Percentiles rank a stretch among this genome's conserved stretches.
Evolutionary conservation across 257 asterid species (phyloP).

Genomic region (Solanum medicagineum): DNA sequence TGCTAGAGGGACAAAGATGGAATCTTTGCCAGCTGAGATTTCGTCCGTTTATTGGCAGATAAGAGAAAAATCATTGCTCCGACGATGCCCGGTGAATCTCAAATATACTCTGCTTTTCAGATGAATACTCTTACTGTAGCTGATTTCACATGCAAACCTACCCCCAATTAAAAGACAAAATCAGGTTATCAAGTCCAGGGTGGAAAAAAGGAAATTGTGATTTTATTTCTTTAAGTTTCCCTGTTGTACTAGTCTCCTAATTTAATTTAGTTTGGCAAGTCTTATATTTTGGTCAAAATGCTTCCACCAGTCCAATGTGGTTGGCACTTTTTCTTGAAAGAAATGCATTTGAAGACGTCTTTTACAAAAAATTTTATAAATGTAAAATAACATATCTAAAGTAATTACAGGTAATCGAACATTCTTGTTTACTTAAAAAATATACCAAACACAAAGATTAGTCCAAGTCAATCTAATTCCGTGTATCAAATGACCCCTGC

Average conservation of each 20-base stretch:
- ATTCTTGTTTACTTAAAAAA: constrained; percentile 6
- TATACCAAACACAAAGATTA: not conserved
- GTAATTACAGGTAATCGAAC: not conserved
- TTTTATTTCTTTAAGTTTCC: too few relatives aligned
- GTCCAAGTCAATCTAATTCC: not conserved
- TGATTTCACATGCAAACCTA: not conserved
- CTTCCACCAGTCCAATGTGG: not conserved
- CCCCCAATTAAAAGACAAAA: too few relatives aligned
- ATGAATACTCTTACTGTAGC: not conserved
- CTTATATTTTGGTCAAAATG: not conserved
- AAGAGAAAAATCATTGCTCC: constrained; percentile 1
- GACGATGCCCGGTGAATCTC: not conserved
- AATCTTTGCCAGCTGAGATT: constrained; percentile 33
- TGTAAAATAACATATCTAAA: too few relatives aligned
- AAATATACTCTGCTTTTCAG: not conserved
- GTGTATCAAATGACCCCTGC: not conserved
- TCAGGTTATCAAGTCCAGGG: too few relatives aligned
- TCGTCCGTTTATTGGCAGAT: constrained; percentile 34
- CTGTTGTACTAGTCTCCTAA: not conserved
- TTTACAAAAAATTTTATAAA: not conserved
- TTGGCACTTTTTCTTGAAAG: not conserved
- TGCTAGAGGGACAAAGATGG: not conserved
- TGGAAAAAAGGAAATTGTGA: too few relatives aligned
- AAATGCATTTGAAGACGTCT: not conserved
- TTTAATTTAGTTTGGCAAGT: not conserved